Evolutionary conservation across 2,329 filamentous ascomycete genomes (phyloP).

Genomic region (Microdochium trichocladiopsis): DNA sequence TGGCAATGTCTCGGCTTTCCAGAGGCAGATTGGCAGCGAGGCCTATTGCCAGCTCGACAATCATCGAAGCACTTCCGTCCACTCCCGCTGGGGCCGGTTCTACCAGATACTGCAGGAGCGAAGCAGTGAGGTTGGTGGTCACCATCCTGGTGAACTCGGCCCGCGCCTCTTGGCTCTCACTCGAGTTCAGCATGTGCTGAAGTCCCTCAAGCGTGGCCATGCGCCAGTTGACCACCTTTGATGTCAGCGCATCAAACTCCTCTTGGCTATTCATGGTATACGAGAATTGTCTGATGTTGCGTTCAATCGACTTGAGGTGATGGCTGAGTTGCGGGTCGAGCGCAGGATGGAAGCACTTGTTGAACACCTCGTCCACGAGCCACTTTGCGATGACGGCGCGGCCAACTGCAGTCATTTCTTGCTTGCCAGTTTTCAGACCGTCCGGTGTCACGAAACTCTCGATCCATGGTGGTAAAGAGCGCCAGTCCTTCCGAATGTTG

Average conservation of each 20-base stretch:
- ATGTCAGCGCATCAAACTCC: constrained; percentile 80
- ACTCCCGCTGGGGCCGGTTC: constrained; percentile 74
- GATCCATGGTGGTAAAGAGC: constrained; percentile 72
- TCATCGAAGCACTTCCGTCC: constrained; percentile 85
- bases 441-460: constrained; percentile 74
- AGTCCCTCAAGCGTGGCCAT: constrained; percentile 92
- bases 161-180: constrained; percentile 59
- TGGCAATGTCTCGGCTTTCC: constrained; percentile 83
- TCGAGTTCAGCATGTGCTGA: constrained; percentile 58
- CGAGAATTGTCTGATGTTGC: constrained; percentile 74
- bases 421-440: constrained; percentile 78
- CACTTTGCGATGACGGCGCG: constrained; percentile 83
- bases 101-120: constrained; percentile 65
- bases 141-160: constrained; percentile 62
- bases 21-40: constrained; percentile 82
- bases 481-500: constrained; percentile 95
- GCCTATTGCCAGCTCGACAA: constrained; percentile 81
- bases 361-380: constrained; percentile 86
- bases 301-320: constrained; percentile 79
- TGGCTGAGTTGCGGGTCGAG: constrained; percentile 70
- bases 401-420: constrained; percentile 96
- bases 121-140: constrained; percentile 60
- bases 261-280: constrained; percentile 71
- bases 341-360: constrained; percentile 86
- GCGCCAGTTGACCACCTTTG: constrained; percentile 87